phyloP scores from a whole-genome alignment of 176 grass and related monocot genomes.

The Oryza nivara region DNA sequence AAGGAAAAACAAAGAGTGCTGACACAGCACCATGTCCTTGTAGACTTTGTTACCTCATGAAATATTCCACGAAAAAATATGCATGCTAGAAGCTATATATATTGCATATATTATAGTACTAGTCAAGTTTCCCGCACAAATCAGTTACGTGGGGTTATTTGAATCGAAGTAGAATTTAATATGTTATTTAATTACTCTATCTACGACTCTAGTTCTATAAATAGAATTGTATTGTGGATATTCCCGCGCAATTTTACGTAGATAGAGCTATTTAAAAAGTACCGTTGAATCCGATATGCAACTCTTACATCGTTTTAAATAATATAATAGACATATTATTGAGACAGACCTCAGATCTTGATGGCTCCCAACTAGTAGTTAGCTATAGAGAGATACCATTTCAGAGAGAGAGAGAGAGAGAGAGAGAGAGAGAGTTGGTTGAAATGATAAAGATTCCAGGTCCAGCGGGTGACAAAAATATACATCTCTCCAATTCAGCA shows the following conservation, averaged over 20 bases:
- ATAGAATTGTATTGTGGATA: neutral
- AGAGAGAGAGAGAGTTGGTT: neutral
- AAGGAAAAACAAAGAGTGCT: neutral
- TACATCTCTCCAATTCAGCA: conserved; percentile 40
- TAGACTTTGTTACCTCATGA: neutral
- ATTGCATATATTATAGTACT: neutral
- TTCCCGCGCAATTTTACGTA: neutral
- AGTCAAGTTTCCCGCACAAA: too few species aligned
- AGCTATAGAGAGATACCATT: too few species aligned
- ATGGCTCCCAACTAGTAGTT: neutral
- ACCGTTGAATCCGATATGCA: neutral
- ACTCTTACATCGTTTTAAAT: too few species aligned
- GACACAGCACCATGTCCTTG: neutral
- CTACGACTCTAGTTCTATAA: neutral
- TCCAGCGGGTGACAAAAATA: neutral
- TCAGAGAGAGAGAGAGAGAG: neutral
- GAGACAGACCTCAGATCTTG: neutral
- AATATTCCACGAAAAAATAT: neutral
- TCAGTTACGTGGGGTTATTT: neutral
- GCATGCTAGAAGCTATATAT: neutral
- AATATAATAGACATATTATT: neutral
- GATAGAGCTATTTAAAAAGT: neutral
- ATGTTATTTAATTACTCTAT: neutral
- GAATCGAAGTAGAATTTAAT: neutral
- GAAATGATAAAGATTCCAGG: conserved; percentile 22